These are phyloP conservation scores for Rhodotorula glutinis DNA, from an alignment of 1,284 basidiomycete species.

Conservation along the genomic window DNA sequence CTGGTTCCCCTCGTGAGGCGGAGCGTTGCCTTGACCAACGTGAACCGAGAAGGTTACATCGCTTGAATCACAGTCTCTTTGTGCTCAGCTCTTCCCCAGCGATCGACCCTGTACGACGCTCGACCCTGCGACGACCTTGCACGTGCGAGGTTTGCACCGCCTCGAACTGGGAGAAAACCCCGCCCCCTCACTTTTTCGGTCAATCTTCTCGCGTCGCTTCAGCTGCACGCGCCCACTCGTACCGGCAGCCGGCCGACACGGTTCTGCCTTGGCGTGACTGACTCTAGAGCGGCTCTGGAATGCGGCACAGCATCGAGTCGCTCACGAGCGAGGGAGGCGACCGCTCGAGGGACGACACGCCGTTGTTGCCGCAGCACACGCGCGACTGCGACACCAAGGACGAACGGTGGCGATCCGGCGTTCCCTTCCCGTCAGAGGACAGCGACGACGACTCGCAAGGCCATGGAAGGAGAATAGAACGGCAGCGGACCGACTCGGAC, in stretches of 20 bases:
- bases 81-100: too few relatives aligned
- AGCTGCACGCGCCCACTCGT: neutral
- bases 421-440: too few relatives aligned
- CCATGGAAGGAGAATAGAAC: too few relatives aligned
- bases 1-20: too few relatives aligned
- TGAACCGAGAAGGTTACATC: too few relatives aligned
- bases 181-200: neutral
- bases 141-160: neutral
- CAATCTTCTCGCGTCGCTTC: neutral
- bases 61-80: too few relatives aligned
- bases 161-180: too few relatives aligned
- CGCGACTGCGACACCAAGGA: neutral
- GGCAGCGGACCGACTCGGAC: neutral
- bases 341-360: neutral
- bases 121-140: too few relatives aligned
- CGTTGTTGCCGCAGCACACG: constrained; percentile 1
- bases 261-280: neutral
- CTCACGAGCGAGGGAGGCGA: neutral
- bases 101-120: too few relatives aligned
- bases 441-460: too few relatives aligned
- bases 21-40: too few relatives aligned
- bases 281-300: neutral
- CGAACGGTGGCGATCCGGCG: neutral
- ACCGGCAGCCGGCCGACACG: too few relatives aligned
- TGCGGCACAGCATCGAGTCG: neutral